Base-by-base conservation (phyloP, 345 rosid species). In the Excoecaria cochinchinensis region DNA sequence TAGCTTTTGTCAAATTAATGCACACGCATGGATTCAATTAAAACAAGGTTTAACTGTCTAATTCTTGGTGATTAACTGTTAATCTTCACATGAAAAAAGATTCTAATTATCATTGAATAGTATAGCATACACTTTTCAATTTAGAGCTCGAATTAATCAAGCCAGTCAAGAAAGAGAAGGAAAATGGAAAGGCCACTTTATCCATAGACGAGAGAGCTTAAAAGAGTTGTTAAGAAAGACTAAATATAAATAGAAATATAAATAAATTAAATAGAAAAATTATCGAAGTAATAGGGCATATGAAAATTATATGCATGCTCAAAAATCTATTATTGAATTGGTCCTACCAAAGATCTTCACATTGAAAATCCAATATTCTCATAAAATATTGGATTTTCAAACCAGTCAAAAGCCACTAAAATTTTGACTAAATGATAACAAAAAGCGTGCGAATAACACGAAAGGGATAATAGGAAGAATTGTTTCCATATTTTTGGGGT, bases 401-500 rank as follows among this genome's bases (percentile, higher is more conserved):
- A 53, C 58, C 58, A 53, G 58, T 53, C 58, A 53, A 53, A 53
- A 53, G 48, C 48, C 48, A 44, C 48, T 44, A 53, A 53, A 17
- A 53, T 16, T 53, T 53, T n/a, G n/a, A 17, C 58, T 53, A 17
- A 6, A 6, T 15, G 21, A 53, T 16, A 17, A 15, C 8, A 5
- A 53, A 4, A 53, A 15, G 58, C 58, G 21, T 53, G 58, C 58
- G 8, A 53, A 53, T 7, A n/a, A 17, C 58, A 44, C 21, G 16
- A 53, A 53, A 53, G 25, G 68, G 31, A 31, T 31, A 31, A 31
- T 22, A 6, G 15, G 2, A 63, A 63, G 1, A 64, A 19, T 57
- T 57, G 2, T 25, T 10, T n/a, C 53, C 75, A 74, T 44, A 46
- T 50, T 40, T 65, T 53, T 60, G 55, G 80, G 58, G 46, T 13